Conservation (phyloP, 1,139 yeast genomes). For the Eremothecium gossypii region DNA sequence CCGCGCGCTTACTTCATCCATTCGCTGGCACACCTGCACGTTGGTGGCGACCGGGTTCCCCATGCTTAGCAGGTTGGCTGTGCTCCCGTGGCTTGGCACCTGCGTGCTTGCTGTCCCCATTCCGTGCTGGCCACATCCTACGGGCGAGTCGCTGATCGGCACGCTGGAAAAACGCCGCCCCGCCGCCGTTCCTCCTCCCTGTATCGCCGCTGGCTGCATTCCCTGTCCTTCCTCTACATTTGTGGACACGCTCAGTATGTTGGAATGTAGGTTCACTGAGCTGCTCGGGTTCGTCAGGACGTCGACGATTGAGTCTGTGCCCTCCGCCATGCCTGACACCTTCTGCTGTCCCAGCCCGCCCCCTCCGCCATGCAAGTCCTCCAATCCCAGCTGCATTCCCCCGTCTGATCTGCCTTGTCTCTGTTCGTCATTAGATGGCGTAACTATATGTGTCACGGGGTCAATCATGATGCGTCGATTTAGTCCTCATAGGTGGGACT, state of each 20-base stretch:
- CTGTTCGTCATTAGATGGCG: neutral
- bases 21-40: constrained; percentile 16
- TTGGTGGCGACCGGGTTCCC: constrained; percentile 5
- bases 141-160: constrained; percentile 1
- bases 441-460: constrained; percentile 1
- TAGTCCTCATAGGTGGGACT: too few relatives aligned
- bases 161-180: neutral
- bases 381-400: too few relatives aligned
- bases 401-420: too few relatives aligned
- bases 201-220: neutral
- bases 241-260: neutral
- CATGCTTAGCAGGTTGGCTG: neutral
- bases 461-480: neutral
- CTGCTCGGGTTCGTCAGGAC: neutral
- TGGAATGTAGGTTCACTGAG: neutral
- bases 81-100: neutral
- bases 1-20: constrained; percentile 27
- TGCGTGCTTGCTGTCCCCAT: neutral
- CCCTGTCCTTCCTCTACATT: neutral
- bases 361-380: neutral
- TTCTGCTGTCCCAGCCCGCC: neutral
- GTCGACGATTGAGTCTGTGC: neutral
- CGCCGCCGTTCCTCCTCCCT: neutral
- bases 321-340: neutral
- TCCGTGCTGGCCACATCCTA: neutral